These are phyloP conservation scores for Elongisporangium prolatum DNA, from an alignment of 352 stramenopile genomes.

Conservation along the genomic window DNA sequence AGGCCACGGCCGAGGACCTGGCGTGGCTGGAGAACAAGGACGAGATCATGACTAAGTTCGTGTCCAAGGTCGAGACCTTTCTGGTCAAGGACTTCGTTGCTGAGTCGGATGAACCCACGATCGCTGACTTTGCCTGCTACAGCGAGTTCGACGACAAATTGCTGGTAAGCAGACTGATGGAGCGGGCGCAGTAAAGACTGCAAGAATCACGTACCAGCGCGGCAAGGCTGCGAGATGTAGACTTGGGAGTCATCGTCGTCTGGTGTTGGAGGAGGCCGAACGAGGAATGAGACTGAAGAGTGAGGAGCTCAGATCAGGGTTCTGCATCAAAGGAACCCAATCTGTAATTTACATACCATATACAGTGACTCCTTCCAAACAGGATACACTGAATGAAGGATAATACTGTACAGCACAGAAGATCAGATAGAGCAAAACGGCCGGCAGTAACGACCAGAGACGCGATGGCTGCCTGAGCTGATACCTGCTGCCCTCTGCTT, in stretches of 20 bases:
- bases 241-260: slow-evolving; percentile 30
- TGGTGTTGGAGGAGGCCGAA: neutral
- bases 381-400: too few species aligned
- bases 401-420: neutral
- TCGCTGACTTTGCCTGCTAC: slow-evolving; percentile 37
- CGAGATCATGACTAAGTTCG: slow-evolving; percentile 32
- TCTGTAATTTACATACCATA: neutral
- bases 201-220: slow-evolving; percentile 13
- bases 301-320: neutral
- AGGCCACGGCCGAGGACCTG: slow-evolving; percentile 34
- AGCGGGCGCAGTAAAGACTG: too few species aligned
- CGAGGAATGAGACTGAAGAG: neutral
- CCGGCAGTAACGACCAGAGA: neutral
- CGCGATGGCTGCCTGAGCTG: too few species aligned
- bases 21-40: slow-evolving; percentile 22
- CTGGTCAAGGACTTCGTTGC: slow-evolving; percentile 46
- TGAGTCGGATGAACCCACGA: slow-evolving; percentile 34
- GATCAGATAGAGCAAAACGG: neutral
- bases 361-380: neutral
- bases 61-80: slow-evolving; percentile 38
- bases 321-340: too few species aligned
- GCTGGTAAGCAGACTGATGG: too few species aligned
- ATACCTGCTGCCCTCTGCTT: neutral
- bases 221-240: slow-evolving; percentile 48
- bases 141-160: neutral